phyloP scores from a whole-genome alignment of 345 rosid species.

The Populus nigra region DNA sequence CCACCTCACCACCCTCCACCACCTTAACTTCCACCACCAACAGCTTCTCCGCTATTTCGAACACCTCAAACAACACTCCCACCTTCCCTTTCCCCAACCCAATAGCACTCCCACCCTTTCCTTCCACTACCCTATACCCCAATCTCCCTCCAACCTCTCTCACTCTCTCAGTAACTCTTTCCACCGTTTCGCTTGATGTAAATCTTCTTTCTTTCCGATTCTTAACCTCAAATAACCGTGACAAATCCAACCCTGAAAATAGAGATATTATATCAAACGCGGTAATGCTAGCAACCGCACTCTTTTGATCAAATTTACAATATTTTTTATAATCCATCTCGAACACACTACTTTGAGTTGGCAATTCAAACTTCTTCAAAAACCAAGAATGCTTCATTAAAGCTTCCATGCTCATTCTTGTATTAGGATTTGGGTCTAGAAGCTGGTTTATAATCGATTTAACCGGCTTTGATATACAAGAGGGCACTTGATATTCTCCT shows the following conservation, averaged over 20 bases:
- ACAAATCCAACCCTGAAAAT: slow-evolving; percentile 66
- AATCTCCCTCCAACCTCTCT: slow-evolving; percentile 57
- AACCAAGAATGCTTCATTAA: slow-evolving; percentile 56
- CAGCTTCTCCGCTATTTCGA: slow-evolving; percentile 46
- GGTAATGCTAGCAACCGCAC: slow-evolving; percentile 25
- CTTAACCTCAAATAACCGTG: slow-evolving; percentile 53
- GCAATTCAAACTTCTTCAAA: slow-evolving; percentile 44
- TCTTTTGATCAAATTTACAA: slow-evolving; percentile 11
- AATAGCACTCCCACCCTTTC: slow-evolving; percentile 49
- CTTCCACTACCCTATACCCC: slow-evolving; percentile 63
- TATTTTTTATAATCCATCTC: slow-evolving; percentile 11
- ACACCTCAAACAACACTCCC: slow-evolving; percentile 46
- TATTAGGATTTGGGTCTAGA: slow-evolving; percentile 71
- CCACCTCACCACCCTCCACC: slow-evolving; percentile 47
- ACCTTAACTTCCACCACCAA: slow-evolving; percentile 58
- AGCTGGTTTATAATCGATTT: slow-evolving; percentile 48
- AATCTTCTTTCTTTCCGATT: slow-evolving; percentile 58
- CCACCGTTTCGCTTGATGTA: slow-evolving; percentile 44
- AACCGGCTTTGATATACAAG: slow-evolving; percentile 48
- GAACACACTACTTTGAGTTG: slow-evolving; percentile 46
- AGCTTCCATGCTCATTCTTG: slow-evolving; percentile 59
- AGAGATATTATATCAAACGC: slow-evolving; percentile 79
- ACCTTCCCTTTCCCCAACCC: slow-evolving; percentile 61
- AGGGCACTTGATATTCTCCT: slow-evolving; percentile 59
- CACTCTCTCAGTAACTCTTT: slow-evolving; percentile 53